phyloP scores from a whole-genome alignment of 23 red algal genomes.

The Pyropia yezoensis region DNA sequence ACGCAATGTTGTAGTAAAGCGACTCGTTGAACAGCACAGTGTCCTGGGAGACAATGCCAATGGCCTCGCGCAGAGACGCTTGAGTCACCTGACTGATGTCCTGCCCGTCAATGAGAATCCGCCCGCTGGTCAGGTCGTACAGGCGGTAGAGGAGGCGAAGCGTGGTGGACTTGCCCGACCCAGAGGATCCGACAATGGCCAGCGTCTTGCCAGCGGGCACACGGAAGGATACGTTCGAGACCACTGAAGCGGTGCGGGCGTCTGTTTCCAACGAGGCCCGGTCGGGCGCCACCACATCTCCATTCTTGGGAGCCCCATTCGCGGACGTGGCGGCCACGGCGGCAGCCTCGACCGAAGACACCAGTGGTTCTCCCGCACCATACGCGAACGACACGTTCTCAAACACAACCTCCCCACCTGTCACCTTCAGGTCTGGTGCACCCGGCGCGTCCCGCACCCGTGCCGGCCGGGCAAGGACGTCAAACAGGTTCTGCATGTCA shows the following conservation, averaged over 20 bases:
- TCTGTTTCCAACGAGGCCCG: not conserved
- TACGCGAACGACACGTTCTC: conserved; percentile 91
- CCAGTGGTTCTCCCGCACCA: conserved; percentile 26
- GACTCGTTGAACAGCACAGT: conserved; percentile 74
- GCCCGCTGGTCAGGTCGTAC: conserved; percentile 69
- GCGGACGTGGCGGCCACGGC: not conserved
- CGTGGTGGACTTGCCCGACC: conserved; percentile 84
- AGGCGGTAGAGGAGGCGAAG: conserved; percentile 63
- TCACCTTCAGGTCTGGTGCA: conserved; percentile 34
- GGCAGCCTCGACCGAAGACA: conserved; percentile 8
- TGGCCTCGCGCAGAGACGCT: conserved; percentile 43
- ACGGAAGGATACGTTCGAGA: conserved; percentile 45
- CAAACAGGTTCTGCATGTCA: conserved; percentile 92
- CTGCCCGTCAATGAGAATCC: conserved; percentile 92
- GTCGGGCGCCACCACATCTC: not conserved
- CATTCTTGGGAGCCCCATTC: not conserved
- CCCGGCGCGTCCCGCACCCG: conserved; percentile 41
- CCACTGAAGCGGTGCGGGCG: conserved; percentile 12
- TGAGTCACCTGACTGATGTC: conserved; percentile 62
- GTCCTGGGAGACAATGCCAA: conserved; percentile 90
- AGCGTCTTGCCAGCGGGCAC: conserved; percentile 68
- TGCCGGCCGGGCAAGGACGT: conserved; percentile 36
- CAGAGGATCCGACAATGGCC: conserved; percentile 80
- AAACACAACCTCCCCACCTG: conserved; percentile 72
- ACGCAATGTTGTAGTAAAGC: conserved; percentile 94